These are phyloP conservation scores for Candida cerambycidarum DNA, from an alignment of 805 yeast genomes.

Conservation along the genomic window DNA sequence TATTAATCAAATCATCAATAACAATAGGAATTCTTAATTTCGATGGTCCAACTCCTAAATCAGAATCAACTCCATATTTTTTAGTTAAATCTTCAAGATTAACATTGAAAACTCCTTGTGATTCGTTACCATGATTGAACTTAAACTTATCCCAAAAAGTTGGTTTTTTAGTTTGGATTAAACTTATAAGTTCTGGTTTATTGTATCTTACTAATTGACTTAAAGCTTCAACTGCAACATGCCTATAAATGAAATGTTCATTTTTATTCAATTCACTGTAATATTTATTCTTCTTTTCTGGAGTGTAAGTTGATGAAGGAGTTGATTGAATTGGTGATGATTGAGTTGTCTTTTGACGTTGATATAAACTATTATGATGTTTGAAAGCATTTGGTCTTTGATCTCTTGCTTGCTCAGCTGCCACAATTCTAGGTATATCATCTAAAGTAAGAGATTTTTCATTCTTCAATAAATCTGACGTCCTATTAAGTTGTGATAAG, in stretches of 20 bases:
- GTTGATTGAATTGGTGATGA: constrained; percentile 7
- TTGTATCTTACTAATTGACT: constrained; percentile 29
- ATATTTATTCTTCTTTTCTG: constrained; percentile 33
- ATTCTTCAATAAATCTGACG: constrained; percentile 69
- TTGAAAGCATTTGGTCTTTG: constrained; percentile 90
- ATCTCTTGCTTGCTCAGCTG: constrained; percentile 94
- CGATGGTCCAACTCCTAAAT: constrained; percentile 79
- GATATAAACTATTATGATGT: constrained; percentile 59
- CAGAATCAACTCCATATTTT: constrained; percentile 78
- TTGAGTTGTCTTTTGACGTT: constrained; percentile 23
- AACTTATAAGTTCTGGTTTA: constrained; percentile 37
- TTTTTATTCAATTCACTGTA: constrained; percentile 61
- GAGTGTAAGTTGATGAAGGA: not conserved
- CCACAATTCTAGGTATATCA: constrained; percentile 95
- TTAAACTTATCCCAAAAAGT: constrained; percentile 57
- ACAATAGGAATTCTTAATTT: constrained; percentile 79
- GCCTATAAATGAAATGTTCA: constrained; percentile 60
- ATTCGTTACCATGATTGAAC: constrained; percentile 28
- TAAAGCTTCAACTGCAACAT: constrained; percentile 56
- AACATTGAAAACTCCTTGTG: constrained; percentile 65
- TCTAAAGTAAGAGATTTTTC: constrained; percentile 88
- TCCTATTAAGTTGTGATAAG: constrained; percentile 49
- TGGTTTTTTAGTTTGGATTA: constrained; percentile 43
- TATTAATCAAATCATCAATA: constrained; percentile 80
- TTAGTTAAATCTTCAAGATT: constrained; percentile 69